Percentiles rank a stretch among this genome's conserved stretches.
Conservation (phyloP, 2,329 filamentous ascomycete genomes). For the Pseudogymnoascus sp. region DNA sequence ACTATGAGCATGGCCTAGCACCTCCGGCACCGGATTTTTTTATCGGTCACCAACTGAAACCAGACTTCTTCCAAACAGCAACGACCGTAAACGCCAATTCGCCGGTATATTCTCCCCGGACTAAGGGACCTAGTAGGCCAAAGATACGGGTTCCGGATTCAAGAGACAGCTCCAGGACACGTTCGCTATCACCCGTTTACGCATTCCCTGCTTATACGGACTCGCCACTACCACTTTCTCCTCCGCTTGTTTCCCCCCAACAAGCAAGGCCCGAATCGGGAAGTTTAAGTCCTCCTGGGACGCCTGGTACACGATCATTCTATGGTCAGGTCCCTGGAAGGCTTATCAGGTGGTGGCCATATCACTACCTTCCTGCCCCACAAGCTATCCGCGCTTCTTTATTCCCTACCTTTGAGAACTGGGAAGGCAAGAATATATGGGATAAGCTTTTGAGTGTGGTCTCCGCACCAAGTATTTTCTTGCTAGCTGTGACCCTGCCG, state of each 20-base stretch:
- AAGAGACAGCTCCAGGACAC: slow-evolving; percentile 22
- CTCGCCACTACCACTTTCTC: slow-evolving; percentile 24
- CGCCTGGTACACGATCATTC: slow-evolving; percentile 16
- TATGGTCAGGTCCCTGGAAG: slow-evolving; percentile 13
- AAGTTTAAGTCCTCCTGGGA: neutral
- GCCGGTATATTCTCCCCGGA: slow-evolving; percentile 14
- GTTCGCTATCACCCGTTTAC: slow-evolving; percentile 21
- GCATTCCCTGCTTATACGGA: slow-evolving; percentile 27
- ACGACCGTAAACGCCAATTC: slow-evolving; percentile 8
- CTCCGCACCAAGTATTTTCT: slow-evolving; percentile 81
- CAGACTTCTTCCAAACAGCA: slow-evolving; percentile 23
- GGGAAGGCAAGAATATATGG: slow-evolving; percentile 74
- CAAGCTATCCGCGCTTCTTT: slow-evolving; percentile 63
- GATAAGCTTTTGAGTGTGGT: slow-evolving; percentile 74
- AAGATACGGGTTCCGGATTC: slow-evolving; percentile 24
- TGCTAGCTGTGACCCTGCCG: slow-evolving; percentile 82
- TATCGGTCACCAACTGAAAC: slow-evolving; percentile 23
- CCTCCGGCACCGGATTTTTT: slow-evolving; percentile 32
- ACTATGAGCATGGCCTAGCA: slow-evolving; percentile 34
- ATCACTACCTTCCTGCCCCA: slow-evolving; percentile 62
- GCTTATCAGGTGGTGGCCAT: slow-evolving; percentile 72
- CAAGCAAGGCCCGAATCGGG: neutral
- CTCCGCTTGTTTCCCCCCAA: neutral
- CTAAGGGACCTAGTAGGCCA: slow-evolving; percentile 16
- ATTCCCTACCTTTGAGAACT: slow-evolving; percentile 79